These are phyloP conservation scores for Platanthera zijinensis DNA, from an alignment of 106 monocot genomes.

Conservation along the genomic window DNA sequence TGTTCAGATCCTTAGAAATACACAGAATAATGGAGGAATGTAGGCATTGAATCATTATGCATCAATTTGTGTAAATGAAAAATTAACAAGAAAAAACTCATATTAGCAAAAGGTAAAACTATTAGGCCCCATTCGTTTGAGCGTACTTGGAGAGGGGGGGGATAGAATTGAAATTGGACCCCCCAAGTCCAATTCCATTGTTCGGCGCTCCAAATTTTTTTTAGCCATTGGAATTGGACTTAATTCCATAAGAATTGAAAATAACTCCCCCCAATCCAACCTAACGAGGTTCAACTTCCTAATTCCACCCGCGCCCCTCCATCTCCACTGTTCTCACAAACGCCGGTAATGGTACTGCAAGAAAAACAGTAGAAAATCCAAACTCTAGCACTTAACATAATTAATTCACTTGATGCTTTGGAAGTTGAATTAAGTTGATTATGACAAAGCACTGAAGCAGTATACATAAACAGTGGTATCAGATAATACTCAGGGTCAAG, in stretches of 20 bases:
- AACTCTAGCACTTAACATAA: background rate
- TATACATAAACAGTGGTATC: background rate
- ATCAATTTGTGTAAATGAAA: background rate
- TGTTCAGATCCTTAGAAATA: background rate
- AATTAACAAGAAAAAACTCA: background rate
- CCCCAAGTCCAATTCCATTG: too few relatives aligned
- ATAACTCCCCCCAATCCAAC: too few relatives aligned
- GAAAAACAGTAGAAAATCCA: constrained; percentile 1
- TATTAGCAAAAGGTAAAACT: background rate
- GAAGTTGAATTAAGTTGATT: background rate
- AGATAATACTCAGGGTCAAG: background rate
- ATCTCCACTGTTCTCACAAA: background rate
- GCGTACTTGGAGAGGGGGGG: too few relatives aligned
- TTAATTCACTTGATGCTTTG: background rate
- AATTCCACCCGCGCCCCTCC: too few relatives aligned
- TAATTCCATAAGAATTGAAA: too few relatives aligned
- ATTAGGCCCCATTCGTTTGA: background rate
- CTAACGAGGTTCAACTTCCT: too few relatives aligned
- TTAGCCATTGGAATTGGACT: too few relatives aligned
- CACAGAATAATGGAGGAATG: background rate
- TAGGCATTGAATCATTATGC: background rate
- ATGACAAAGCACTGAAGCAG: background rate
- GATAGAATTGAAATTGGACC: too few relatives aligned
- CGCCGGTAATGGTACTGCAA: background rate
- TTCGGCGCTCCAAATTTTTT: too few relatives aligned